Evolutionary conservation across 2,329 filamentous ascomycete genomes (phyloP), one percentile per base, ranked within the genome.

Genomic region (Bipolaris zeicola): DNA sequence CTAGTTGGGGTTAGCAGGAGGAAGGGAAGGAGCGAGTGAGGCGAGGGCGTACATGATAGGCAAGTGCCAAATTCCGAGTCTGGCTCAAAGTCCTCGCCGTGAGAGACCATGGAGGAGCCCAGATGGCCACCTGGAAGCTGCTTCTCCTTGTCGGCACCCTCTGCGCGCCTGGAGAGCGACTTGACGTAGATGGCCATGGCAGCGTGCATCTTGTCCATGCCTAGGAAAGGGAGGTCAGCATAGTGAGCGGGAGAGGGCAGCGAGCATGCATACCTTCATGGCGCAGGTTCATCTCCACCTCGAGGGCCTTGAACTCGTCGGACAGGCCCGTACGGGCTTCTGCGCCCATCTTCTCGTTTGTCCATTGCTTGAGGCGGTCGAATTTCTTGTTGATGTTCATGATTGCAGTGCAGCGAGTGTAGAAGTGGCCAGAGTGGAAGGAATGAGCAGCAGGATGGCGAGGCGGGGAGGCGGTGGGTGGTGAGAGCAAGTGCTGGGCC

Each of bases 361-460:
- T 92, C 94, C 94, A 98, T 89, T 98, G 94, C 82, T 94, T 96
- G 82, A 96, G 89, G 73, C 94, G 89, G 79, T 93, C 94, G 75
- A 98, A 87, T 76, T 96, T 96, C 83, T 96, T 96, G 78, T 87
- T 88, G 76, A 88, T 81, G 69, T 86, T 85, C 83, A 85, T 86
- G 54, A 26, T 64, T 60, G 71, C 57, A 57, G 56, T 44, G 53
- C 57, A 22, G 34, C 24, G 51, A 41, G 50, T 16, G 45, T 22
- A 43, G 26, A 49, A 24, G 47, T 16, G 26, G 42, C 42, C 42
- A 33, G 26, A 18, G 42, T 51, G 50, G 41, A 38, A 42, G 46
- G 5, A 42, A 24, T 42, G 20, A 45, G 33, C 20, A 50, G 57
- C 28, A 59, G 59, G 37, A 52, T 46, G 45, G 42, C 53, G 44